phyloP scores from a whole-genome alignment of 805 yeast genomes.

The Lipomyces sp. region DNA sequence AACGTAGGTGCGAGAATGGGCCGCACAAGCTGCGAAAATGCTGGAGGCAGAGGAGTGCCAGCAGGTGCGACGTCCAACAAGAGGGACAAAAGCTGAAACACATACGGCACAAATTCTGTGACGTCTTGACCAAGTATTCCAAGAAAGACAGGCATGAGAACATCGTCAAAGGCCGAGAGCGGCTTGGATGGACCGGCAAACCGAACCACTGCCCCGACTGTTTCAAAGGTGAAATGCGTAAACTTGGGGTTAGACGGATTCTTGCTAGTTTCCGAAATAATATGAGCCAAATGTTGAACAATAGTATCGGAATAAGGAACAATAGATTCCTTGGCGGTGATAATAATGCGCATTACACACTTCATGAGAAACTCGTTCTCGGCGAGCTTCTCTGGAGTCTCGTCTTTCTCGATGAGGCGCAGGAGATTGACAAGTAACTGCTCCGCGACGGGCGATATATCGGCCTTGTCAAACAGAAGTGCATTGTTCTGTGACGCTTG shows the following conservation, averaged over 20 bases:
- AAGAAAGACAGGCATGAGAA: constrained; percentile 65
- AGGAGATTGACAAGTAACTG: constrained; percentile 66
- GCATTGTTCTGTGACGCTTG: constrained; percentile 41
- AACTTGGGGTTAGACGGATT: constrained; percentile 96
- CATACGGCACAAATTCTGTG: constrained; percentile 91
- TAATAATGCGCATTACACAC: constrained; percentile 76
- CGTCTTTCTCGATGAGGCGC: constrained; percentile 56
- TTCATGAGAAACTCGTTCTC: constrained; percentile 94
- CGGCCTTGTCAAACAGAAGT: constrained; percentile 67
- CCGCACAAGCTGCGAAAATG: constrained; percentile 62
- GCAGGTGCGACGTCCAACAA: constrained; percentile 61
- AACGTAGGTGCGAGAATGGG: constrained; percentile 86
- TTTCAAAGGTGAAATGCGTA: constrained; percentile 85
- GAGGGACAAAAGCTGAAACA: constrained; percentile 83
- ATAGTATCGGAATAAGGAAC: constrained; percentile 39
- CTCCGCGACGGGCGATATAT: constrained; percentile 61
- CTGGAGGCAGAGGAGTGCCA: constrained; percentile 53
- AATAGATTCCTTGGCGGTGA: constrained; percentile 58
- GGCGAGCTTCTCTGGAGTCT: constrained; percentile 83
- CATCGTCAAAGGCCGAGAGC: constrained; percentile 44
- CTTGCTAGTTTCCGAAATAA: constrained; percentile 66
- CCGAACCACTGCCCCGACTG: constrained; percentile 72
- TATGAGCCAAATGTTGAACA: constrained; percentile 65
- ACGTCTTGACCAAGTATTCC: constrained; percentile 74
- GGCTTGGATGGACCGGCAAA: constrained; percentile 42